Base-by-base conservation (phyloP, 805 yeast genomes). In the Priceomyces castillae region DNA sequence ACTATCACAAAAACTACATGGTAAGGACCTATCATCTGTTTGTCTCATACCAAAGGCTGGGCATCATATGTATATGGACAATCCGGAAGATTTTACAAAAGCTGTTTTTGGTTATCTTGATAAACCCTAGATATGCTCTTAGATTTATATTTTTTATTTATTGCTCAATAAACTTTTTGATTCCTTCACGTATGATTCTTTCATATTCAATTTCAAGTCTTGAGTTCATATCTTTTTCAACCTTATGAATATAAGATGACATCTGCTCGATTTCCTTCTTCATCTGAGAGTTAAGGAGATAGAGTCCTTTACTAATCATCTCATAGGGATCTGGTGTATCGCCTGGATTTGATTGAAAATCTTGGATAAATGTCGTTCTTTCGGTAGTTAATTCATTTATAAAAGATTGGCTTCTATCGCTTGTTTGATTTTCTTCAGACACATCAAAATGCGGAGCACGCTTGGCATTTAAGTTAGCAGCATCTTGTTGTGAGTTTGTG, bases 11-110 rank as follows among this genome's bases (percentile, higher is more conserved):
- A 47, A 56, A 61, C 60, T 37, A 60, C 71, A 38, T 61, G 62
- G 46, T 25, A 51, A 42, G 28, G 44, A 54, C 7, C 47, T 60
- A 25, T 70, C 78, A 1, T 26, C 48, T 10, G 75, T 62, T 43
- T 60, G 53, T 14, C 52, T 69, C 1, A 48, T 76, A 20, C 57
- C 65, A 7, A 58, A 65, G 30, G 77, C 82, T 6, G 82, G 82
- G 3, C 83, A 78, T 50, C 83, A 78, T 57, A 56, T 78, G 20
- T 78, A 78, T 54, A 57, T 77, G 41, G 83, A 78, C 55, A 78
- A 78, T 46, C 70, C 77, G 4, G 48, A 50, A 6, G 62, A 59
- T 39, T 61, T 73, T 65, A 53, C 62, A 44, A 51, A 51, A 30
- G 57, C 44, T 30, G 41, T 67, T 1, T 61, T 62, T 44, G 56